Evolutionary conservation across 345 rosid genomes (phyloP), one percentile per base, ranked within the genome.

Genomic region (Citrus sp.): DNA sequence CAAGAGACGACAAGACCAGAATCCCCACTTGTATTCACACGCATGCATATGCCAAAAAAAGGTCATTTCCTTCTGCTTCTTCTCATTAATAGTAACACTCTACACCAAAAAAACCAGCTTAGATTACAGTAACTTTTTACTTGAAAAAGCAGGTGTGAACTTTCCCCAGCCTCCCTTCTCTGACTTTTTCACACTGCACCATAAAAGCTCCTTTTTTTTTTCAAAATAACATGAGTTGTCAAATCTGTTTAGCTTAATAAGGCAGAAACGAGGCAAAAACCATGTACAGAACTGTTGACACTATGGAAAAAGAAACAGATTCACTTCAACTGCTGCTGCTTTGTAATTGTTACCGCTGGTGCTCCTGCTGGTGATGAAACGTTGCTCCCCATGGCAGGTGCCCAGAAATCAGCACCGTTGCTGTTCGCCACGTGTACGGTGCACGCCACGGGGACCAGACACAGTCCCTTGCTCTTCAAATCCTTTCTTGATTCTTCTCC

Each of bases 361-460:
- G 77, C 67, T 70, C 63, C 14, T 24, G 81, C 59, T 72, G 78
- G 40, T 51, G 77, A 59, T 56, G 81, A 73, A 28, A 77, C 54
- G 70, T 85, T 74, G 73, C 75, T 84, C 54, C 80, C 83, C 85
- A 65, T 87, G 5, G 89, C 89, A 30, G 98, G 94, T 66, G 96
- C 90, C 97, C 98, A 95, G 79, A 87, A 89, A 90, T 95, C 97
- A 16, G 97, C 97, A 22, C 99, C 98, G 75, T 91, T 93, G 76
- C 82, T 83, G 70, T 79, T 86, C 6, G 82, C 92, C 83, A 91
- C 92, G 80, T 88, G 93, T 38, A 83, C 72, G 71, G 94, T 88
- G 80, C 85, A 89, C 0, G 87, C 92, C 76, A 89, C 80, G 1
- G 97, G 97, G 55, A 91, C 97, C 65, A 95, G 84, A 77, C 99